Percentiles rank a stretch among this genome's conserved stretches.
These are phyloP conservation scores for Rugonectria rugulosa DNA, from an alignment of 2,329 filamentous ascomycete genomes.

Conservation along the genomic window DNA sequence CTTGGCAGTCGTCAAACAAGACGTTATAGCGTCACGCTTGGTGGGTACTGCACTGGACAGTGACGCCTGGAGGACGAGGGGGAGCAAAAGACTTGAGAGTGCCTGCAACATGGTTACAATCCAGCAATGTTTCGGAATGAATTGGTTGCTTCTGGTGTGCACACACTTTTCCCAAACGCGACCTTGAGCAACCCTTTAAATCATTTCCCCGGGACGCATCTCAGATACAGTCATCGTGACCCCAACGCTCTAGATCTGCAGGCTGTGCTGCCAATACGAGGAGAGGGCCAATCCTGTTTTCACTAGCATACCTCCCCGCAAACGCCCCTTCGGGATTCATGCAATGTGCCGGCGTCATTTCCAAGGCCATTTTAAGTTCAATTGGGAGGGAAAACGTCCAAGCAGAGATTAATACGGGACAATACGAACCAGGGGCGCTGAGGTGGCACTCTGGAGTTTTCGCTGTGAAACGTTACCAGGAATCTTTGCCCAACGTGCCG, in stretches of 20 bases:
- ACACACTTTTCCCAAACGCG: too few species aligned
- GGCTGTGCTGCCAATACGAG: conserved; percentile 12
- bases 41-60: conserved; percentile 24
- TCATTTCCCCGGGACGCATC: background rate
- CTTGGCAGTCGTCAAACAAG: conserved; percentile 39
- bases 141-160: too few species aligned
- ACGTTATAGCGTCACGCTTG: conserved; percentile 36
- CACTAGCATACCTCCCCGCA: background rate
- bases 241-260: conserved; percentile 7
- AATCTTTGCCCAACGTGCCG: conserved; percentile 1
- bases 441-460: background rate
- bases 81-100: conserved; percentile 1
- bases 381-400: background rate
- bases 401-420: background rate
- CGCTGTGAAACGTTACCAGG: background rate
- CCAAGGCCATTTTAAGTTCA: background rate
- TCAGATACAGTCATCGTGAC: background rate
- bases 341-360: conserved; percentile 8
- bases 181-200: background rate
- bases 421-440: background rate
- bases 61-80: conserved; percentile 10
- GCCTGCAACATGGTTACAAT: conserved; percentile 8
- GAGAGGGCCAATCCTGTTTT: background rate
- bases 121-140: background rate
- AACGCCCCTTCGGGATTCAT: background rate